These are phyloP conservation scores for Udeniomyces megalosporus DNA, from an alignment of 768 basidiomycete species.

Conservation along the genomic window DNA sequence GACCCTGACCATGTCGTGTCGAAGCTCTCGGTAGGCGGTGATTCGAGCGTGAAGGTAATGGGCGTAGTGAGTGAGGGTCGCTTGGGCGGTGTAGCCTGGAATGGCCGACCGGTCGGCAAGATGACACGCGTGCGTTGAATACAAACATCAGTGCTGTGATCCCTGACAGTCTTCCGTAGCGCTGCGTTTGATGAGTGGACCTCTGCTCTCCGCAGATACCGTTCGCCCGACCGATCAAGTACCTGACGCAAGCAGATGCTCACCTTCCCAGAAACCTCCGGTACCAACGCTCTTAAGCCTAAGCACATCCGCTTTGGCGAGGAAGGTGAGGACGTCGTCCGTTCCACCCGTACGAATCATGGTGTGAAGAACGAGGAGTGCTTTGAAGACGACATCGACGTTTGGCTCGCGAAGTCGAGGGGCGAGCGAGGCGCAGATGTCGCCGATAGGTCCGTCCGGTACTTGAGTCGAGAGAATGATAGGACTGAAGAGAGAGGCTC, in stretches of 20 bases:
- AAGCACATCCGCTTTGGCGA: slow-evolving; percentile 61
- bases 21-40: slow-evolving; percentile 69
- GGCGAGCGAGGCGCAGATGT: slow-evolving; percentile 77
- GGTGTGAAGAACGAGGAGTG: slow-evolving; percentile 80
- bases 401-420: slow-evolving; percentile 82
- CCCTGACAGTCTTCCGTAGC: no score
- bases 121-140: no score
- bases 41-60: slow-evolving; percentile 78
- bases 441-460: slow-evolving; percentile 79
- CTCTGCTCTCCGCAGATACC: no score
- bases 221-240: no score
- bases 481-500: slow-evolving; percentile 32
- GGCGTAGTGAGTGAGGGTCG: slow-evolving; percentile 76
- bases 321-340: slow-evolving; percentile 72
- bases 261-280: slow-evolving; percentile 71
- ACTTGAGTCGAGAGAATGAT: slow-evolving; percentile 95
- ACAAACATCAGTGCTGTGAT: no score
- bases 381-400: slow-evolving; percentile 92
- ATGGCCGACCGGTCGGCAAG: not conserved
- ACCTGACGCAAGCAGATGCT: no score
- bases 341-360: slow-evolving; percentile 96
- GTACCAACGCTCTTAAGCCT: slow-evolving; percentile 63
- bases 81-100: slow-evolving; percentile 65
- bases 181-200: no score
- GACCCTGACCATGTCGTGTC: slow-evolving; percentile 83